Percentiles rank a stretch among this genome's conserved stretches.
phyloP scores from a whole-genome alignment of 495 filamentous ascomycete genomes.

The Tuber umbilicatum region DNA sequence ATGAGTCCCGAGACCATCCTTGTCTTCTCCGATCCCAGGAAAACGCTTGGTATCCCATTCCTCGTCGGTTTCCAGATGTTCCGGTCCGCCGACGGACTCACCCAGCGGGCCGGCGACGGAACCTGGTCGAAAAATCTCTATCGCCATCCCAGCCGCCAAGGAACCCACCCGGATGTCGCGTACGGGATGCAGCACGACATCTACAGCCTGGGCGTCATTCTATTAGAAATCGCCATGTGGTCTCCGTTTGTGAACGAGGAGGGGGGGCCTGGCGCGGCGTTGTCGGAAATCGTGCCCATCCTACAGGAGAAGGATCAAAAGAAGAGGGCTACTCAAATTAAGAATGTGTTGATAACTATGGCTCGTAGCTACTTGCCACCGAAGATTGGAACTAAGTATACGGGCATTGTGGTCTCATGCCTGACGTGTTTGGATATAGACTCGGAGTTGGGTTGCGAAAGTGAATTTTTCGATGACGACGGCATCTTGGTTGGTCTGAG shows the following conservation, averaged over 20 bases:
- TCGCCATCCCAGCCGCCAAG: conserved; percentile 52
- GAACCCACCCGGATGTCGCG: conserved; percentile 41
- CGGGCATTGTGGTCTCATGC: conserved; percentile 49
- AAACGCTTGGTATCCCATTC: conserved; percentile 39
- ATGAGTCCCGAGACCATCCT: conserved; percentile 53
- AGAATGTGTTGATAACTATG: conserved; percentile 45
- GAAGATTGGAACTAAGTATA: conserved; percentile 50
- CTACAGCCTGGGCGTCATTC: conserved; percentile 56
- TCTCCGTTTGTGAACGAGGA: conserved; percentile 44
- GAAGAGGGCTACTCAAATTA: conserved; percentile 39
- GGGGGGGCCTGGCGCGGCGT: background rate
- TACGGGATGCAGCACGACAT: conserved; percentile 61
- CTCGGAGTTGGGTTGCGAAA: conserved; percentile 46
- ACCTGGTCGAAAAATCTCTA: conserved; percentile 51
- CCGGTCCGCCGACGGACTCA: conserved; percentile 44
- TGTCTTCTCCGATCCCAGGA: conserved; percentile 41
- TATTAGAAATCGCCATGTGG: conserved; percentile 60
- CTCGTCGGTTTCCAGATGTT: conserved; percentile 52
- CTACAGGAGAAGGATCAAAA: conserved; percentile 14
- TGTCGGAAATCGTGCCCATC: conserved; percentile 11
- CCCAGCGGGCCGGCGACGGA: conserved; percentile 44
- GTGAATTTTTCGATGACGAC: conserved; percentile 49
- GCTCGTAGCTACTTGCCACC: conserved; percentile 45
- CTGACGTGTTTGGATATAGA: conserved; percentile 54
- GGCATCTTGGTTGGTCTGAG: conserved; percentile 49